Evolutionary conservation across 2,329 filamentous ascomycete genomes (phyloP), one percentile per base, ranked within the genome.

Genomic region (Penicillium occitanis): DNA sequence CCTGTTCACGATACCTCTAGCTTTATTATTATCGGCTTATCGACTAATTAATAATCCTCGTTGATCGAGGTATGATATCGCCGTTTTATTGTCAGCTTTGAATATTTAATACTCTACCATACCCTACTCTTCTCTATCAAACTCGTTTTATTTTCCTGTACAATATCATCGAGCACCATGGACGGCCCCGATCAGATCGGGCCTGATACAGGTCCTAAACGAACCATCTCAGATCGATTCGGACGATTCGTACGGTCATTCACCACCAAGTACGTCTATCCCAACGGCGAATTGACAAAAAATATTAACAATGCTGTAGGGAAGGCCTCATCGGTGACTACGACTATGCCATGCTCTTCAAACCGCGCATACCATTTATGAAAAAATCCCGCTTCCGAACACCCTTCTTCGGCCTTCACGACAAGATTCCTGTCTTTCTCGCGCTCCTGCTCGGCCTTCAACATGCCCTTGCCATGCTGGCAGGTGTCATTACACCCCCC

Each of bases 311-410:
- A 10, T 30, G 57, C 22, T 28, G 53, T 11, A 88, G 82, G 68
- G 85, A 93, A 1, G 93, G 93, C 13, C 84, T 97, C 30, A 78
- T 97, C 65, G 93, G 93, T 69, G 84, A 88, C 72, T 97, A 97
- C 78, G 91, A 97, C 83, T 97, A 97, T 84, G 91, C 77, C 42
- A 95, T 93, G 73, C 88, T 97, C 48, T 96, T 97, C 83, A 87
- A 82, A 25, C 91, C 85, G 1, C 93, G 91, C 70, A 79, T 97
- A 25, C 93, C 93, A 0, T 97, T 97, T 77, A 88, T 95, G 83
- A 88, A 86, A 74, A 87, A 86, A 75, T 72, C 80, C 8, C 81
- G 80, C 17, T 79, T 81, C 66, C 81, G 84, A n/a, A 85, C 87
- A 2, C 89, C 89, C 0, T 91, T 91, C 77, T 91, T 91, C 71